Evolutionary conservation across 2,329 filamentous ascomycete genomes (phyloP), one percentile per base, ranked within the genome.

Genomic region (Pseudocercospora ulei): DNA sequence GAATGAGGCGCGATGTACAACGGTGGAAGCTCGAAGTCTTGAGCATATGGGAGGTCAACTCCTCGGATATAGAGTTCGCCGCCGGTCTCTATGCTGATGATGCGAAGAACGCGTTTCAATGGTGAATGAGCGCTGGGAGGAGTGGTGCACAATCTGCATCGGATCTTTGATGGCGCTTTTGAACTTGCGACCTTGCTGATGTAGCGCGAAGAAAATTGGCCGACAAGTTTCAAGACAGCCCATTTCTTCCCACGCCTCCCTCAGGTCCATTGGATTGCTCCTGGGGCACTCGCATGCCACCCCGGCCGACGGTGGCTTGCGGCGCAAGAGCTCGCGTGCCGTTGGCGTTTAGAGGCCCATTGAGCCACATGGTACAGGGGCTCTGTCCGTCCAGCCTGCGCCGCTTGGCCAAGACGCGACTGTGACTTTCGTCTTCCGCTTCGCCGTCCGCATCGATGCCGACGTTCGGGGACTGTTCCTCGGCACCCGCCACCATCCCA

Each of bases 31-130:
- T 71, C 34, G 56, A 62, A 5, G 59, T 75, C 3, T 53, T 69
- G 39, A 72, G 65, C 39, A 65, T 74, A 7, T 69, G 70, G 63
- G 60, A 67, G 43, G 69, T 67, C 2, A 65, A 59, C 19, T 71
- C 67, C 68, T 70, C 72, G 18, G 72, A 75, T 49, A 61, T 75
- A n/a, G 57, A 62, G 7, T 65, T 64, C 61, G 69, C 66, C 3
- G 65, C 66, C 43, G 65, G 62, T 4, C 67, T 73, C 40, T 59
- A 51, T 40, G 29, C 39, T 17, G 40, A 22, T 23, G 22, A 25
- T 35, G 34, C 22, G 27, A 12, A 35, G 12, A 35, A 30, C n/a
- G 28, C 17, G 9, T 18, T 30, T 9, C 16, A 17, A 30, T 30
- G 28, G 28, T n/a, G 16, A 7, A 22, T 7, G 30, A n/a, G 14